Evolutionary conservation across 257 asterid species (phyloP), one percentile per base, ranked within the genome.

Genomic region (Eustoma russellianum): DNA sequence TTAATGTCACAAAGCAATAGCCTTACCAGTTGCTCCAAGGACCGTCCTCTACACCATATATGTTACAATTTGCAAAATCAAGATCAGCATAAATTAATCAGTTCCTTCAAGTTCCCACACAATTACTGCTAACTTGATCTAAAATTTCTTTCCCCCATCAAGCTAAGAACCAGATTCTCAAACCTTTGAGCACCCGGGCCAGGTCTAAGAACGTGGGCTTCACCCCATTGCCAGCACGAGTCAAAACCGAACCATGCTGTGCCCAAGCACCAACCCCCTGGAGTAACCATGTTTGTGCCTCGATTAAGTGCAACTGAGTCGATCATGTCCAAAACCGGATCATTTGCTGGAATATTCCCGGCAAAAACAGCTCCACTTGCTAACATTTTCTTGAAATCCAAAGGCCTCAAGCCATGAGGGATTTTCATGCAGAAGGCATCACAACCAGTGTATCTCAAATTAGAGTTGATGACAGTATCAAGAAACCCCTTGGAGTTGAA

Each of bases 241-340:
- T 67, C 72, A 34, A 64, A 17, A 53, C 59, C 59, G 63, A 70
- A 57, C 53, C 75, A 61, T 28, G 68, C 13, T 56, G 59, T 60
- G 35, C 77, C 80, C 43, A 75, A 53, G 59, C 80, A 75, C 80
- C 80, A 75, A 2, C 72, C 80, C 13, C 80, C 80, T 6, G 80
- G 77, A 30, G 72, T 35, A 48, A 66, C 55, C 58, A 35, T 55
- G 44, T 67, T 59, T 17, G 19, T 48, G 9, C 62, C 59, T 15
- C 72, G 64, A 19, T 60, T 63, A 18, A 75, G 80, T 48, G 61
- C 46, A 48, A 56, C 66, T 6, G 67, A 62, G 50, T 75, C 80
- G 60, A 75, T 70, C 71, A 44, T 43, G 58, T 70, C 77, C 63
- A 66, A 28, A 38, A 57, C 50, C 10, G 77, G 70, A 64, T 53